Evolutionary conservation across 495 filamentous ascomycete species (phyloP).

Genomic region (Rhypophila decipiens): DNA sequence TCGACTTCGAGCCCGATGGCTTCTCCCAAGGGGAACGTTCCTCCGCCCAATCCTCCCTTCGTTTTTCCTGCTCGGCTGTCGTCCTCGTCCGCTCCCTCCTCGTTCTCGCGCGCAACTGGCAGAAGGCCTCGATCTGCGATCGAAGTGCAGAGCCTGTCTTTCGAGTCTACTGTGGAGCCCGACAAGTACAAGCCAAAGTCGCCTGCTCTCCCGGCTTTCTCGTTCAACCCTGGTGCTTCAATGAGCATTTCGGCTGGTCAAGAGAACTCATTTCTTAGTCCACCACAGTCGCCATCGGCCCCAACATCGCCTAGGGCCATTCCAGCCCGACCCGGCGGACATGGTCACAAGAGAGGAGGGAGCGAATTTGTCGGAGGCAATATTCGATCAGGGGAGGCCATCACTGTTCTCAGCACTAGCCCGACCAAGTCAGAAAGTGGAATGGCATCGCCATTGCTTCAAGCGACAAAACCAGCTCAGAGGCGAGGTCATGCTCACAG

Average conservation of each 20-base stretch:
- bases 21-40: constrained; percentile 36
- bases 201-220: constrained; percentile 55
- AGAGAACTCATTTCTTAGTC: constrained; percentile 33
- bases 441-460: constrained; percentile 41
- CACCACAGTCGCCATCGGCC: constrained; percentile 28
- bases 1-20: constrained; percentile 17
- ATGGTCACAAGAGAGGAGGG: constrained; percentile 59
- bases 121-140: constrained; percentile 43
- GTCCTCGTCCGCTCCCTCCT: constrained; percentile 40
- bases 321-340: constrained; percentile 42
- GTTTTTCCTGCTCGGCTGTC: constrained; percentile 54
- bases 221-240: constrained; percentile 53
- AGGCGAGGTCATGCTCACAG: constrained; percentile 75
- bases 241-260: constrained; percentile 16
- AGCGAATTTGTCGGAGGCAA: constrained; percentile 79
- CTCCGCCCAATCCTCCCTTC: constrained; percentile 65
- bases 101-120: constrained; percentile 37
- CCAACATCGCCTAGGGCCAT: constrained; percentile 37
- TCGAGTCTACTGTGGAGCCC: constrained; percentile 13
- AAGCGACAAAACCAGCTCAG: constrained; percentile 41
- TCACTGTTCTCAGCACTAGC: constrained; percentile 53
- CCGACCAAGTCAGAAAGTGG: constrained; percentile 58
- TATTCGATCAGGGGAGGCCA: constrained; percentile 48
- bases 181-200: constrained; percentile 21
- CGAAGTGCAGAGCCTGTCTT: constrained; percentile 22